A percentile compares a stretch with the other conserved stretches of the same genome.
Conservation (phyloP, 345 rosid genomes). For the Linum usitatissimum region DNA sequence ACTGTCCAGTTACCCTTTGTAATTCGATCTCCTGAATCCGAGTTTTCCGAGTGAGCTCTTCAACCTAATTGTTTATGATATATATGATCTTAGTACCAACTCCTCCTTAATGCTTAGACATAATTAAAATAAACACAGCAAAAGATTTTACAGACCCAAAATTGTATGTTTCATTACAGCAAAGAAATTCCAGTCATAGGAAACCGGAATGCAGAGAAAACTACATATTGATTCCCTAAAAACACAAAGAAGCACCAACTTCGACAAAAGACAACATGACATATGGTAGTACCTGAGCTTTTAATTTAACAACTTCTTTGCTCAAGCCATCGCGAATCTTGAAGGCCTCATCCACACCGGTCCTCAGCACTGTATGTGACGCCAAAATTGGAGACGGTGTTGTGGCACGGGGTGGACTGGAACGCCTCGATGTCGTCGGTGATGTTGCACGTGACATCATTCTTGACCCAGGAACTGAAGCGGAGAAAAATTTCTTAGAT, state of each 20-base stretch:
- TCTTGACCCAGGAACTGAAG: neutral
- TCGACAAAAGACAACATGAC: neutral
- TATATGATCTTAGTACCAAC: neutral
- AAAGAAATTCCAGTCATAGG: no score
- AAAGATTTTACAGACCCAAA: no score
- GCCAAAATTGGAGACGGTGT: constrained; percentile 29
- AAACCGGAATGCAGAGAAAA: no score
- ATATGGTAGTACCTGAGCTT: constrained; percentile 38
- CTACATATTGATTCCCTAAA: no score
- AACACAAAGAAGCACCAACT: no score
- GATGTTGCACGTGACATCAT: constrained; percentile 10
- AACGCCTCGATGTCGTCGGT: constrained; percentile 31
- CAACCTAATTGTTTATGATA: constrained; percentile 32
- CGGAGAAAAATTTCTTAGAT: neutral
- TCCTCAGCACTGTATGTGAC: constrained; percentile 28
- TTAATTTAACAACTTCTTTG: constrained; percentile 45
- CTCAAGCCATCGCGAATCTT: constrained; percentile 27
- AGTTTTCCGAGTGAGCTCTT: constrained; percentile 46
- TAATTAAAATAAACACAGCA: no score
- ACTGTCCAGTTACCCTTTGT: constrained; percentile 35
- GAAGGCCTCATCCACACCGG: constrained; percentile 32
- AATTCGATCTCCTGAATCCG: constrained; percentile 43
- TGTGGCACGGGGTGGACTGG: constrained; percentile 37
- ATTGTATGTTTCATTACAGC: no score
- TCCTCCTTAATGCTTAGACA: no score